Evolutionary conservation across 345 rosid genomes (phyloP).

Genomic region (Boechera retrofracta): DNA sequence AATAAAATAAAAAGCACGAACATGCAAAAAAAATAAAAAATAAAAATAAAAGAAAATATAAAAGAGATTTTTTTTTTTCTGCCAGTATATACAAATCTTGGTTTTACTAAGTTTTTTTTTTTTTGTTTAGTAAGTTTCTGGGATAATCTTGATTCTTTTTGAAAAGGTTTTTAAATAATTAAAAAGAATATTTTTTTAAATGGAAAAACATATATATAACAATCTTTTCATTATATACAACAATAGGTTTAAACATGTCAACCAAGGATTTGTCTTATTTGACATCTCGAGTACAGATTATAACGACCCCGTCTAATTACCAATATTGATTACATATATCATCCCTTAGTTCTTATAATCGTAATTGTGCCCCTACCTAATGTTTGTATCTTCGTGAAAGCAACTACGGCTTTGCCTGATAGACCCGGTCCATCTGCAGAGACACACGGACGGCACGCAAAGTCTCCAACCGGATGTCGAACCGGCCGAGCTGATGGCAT

Average conservation of each 20-base stretch:
- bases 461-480: constrained; percentile 94
- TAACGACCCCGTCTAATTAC: not conserved
- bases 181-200: not conserved
- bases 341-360: constrained; percentile 90
- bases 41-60: not conserved
- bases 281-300: constrained; percentile 8
- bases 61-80: not conserved
- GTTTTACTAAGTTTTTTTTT: not conserved
- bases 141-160: not conserved
- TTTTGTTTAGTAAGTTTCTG: not conserved
- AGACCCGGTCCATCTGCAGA: constrained; percentile 77
- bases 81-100: not conserved
- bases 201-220: not conserved
- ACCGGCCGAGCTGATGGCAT: constrained; percentile 91
- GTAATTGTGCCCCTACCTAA: constrained; percentile 95
- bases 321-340: constrained; percentile 37
- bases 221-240: constrained; percentile 32
- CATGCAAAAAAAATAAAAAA: constrained; percentile 1
- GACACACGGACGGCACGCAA: constrained; percentile 80
- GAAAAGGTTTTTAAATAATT: not conserved
- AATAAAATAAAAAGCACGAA: constrained; percentile 5
- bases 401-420: constrained; percentile 93
- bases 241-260: constrained; percentile 17
- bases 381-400: constrained; percentile 88
- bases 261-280: constrained; percentile 10